Percentiles rank a stretch among this genome's conserved stretches.
Evolutionary conservation across 2,329 filamentous ascomycete genomes (phyloP).

Genomic region (Botrytis sinoallii): DNA sequence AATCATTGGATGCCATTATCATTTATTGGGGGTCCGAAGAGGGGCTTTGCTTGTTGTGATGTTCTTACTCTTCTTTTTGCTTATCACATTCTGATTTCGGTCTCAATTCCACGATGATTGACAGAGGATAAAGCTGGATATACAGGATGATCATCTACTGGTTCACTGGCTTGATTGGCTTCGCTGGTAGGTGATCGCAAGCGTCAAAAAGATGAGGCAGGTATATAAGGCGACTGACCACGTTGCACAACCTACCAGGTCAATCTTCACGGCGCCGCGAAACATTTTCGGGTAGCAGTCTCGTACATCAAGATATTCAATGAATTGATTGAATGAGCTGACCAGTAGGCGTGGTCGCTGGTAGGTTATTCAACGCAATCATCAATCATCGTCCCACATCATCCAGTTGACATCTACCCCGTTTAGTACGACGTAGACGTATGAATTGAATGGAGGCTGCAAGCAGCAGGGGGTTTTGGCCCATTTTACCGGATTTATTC

Average conservation of each 20-base stretch:
- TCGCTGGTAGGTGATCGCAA: background rate
- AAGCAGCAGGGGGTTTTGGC: slow-evolving; percentile 10
- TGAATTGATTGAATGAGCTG: background rate
- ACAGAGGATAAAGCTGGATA: background rate
- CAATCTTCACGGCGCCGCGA: slow-evolving; percentile 26
- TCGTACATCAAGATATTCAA: background rate
- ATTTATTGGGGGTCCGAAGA: background rate
- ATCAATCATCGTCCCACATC: slow-evolving; percentile 5
- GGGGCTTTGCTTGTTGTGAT: background rate
- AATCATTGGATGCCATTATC: background rate
- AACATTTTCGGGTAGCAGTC: slow-evolving; percentile 19
- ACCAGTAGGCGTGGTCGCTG: background rate
- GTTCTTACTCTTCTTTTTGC: background rate
- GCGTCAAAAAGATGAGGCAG: slow-evolving; percentile 26
- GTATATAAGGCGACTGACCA: slow-evolving; percentile 36
- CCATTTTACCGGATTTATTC: slow-evolving; percentile 10
- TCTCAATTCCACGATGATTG: background rate
- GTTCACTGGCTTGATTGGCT: background rate
- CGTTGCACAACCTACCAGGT: slow-evolving; percentile 31
- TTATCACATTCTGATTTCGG: background rate
- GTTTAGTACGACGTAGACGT: background rate
- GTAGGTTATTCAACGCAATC: background rate
- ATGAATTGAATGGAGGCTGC: background rate
- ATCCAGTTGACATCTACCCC: background rate
- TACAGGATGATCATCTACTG: background rate